Evolutionary conservation across 495 filamentous ascomycete species (phyloP).

Genomic region (Clohesyomyces aquaticus): DNA sequence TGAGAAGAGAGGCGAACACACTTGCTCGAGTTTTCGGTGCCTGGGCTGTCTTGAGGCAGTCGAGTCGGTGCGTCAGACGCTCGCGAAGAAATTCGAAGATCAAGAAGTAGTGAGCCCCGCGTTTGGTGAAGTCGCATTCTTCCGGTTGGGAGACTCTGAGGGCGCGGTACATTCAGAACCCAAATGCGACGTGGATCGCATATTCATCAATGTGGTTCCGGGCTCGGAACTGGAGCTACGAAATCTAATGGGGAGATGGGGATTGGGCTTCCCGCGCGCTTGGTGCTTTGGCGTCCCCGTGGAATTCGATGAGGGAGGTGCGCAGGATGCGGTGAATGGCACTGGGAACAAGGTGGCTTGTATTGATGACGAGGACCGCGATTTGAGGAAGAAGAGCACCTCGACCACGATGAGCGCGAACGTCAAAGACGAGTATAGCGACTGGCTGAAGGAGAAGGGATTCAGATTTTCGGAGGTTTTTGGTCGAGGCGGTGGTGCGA

Average conservation of each 20-base stretch:
- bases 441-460: conserved; percentile 21
- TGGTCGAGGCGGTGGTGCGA: conserved; percentile 4
- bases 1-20: conserved; percentile 3
- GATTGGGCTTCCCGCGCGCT: conserved; percentile 53
- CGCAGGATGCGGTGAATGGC: neutral
- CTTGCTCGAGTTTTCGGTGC: conserved; percentile 19
- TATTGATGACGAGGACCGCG: neutral
- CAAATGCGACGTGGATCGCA: conserved; percentile 2
- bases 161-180: conserved; percentile 37
- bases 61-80: conserved; percentile 16
- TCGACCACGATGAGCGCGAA: conserved; percentile 22
- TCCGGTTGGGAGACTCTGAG: conserved; percentile 53
- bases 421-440: conserved; percentile 15
- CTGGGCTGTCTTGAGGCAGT: conserved; percentile 22
- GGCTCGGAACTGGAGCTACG: conserved; percentile 42
- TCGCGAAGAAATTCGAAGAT: conserved; percentile 32
- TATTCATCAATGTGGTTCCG: conserved; percentile 42
- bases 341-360: neutral
- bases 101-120: conserved; percentile 44
- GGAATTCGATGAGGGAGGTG: conserved; percentile 31
- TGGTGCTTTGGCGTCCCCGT: conserved; percentile 52
- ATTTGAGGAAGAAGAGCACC: neutral
- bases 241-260: conserved; percentile 50
- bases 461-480: conserved; percentile 15
- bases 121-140: conserved; percentile 50